Conservation (phyloP, 257 asterid species). For the Solanum piurae region DNA sequence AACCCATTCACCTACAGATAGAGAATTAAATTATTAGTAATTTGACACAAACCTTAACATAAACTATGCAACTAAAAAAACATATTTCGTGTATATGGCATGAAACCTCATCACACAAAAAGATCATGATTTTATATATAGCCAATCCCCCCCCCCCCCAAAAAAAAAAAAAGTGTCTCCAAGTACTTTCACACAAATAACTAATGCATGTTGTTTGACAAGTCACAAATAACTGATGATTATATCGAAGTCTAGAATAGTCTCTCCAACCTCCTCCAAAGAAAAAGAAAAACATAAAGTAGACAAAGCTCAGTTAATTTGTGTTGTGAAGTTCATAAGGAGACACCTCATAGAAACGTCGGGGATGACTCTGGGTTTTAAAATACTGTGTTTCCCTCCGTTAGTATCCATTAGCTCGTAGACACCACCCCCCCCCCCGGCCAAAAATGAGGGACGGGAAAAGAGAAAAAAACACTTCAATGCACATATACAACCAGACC, state of each 20-base stretch:
- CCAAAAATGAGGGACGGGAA: neutral
- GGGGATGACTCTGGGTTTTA: neutral
- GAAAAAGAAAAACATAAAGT: neutral
- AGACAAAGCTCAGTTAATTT: neutral
- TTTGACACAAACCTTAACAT: neutral
- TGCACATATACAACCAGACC: neutral
- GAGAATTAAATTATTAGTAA: conserved; percentile 2
- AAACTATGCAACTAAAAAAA: neutral
- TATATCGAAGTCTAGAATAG: neutral
- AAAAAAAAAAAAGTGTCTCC: neutral
- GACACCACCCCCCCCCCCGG: neutral
- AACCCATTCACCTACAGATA: conserved; percentile 68
- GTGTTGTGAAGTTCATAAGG: neutral
- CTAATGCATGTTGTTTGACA: neutral
- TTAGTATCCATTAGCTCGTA: neutral
- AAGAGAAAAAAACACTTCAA: neutral
- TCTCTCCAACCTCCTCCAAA: neutral
- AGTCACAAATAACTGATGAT: neutral
- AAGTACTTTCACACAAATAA: neutral
- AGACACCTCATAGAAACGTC: neutral
- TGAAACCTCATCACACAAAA: neutral
- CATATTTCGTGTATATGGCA: neutral
- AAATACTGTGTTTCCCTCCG: neutral
- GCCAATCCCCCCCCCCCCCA: neutral
- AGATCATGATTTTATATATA: neutral